Base-by-base conservation (phyloP, 768 basidiomycete genomes). In the Clavaria fumosa region DNA sequence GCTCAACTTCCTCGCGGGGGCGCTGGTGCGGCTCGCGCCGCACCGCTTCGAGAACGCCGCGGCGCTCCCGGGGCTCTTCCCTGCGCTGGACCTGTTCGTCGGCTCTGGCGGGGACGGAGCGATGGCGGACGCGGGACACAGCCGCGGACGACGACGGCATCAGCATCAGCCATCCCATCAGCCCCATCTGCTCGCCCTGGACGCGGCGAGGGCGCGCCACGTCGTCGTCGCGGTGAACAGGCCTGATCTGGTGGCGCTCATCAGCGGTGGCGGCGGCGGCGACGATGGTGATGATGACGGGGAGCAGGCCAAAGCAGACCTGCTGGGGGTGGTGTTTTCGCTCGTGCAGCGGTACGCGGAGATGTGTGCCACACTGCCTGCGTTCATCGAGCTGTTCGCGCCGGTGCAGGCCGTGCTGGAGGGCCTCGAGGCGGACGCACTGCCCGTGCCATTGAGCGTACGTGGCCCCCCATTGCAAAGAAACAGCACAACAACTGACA, bases 361-460 rank as follows among this genome's bases (percentile, higher is more conserved):
- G 35, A 62, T 80, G 55, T 85, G 82, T 60, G 83, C 81, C 47
- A 65, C 72, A 2, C 54, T 86, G 9, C 75, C 79, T 27, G 81
- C 78, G 0, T 96, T 95, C 51, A 63, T 88, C 41, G 95, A 99
- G 50, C 57, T 95, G 2, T 90, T 76, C 48, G 59, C 68, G 22
- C 90, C 93, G 6, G 55, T 86, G 0, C 44, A 62, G 4, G 59
- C 61, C 6, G 52, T 90, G 7, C 45, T 95, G n/a, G 59, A 61
- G 11, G 60, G 64, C 4, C 48, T 85, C 24, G 57, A 75, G 15
- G 47, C 51, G n/a, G n/a, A n/a, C n/a, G n/a, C n/a, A n/a, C n/a
- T n/a, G n/a, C n/a, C n/a, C n/a, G n/a, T n/a, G n/a, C n/a, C n/a
- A n/a, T n/a, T n/a, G n/a, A n/a, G n/a, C n/a, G 89, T 86, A 46